phyloP scores from a whole-genome alignment of 1,284 basidiomycete species.

The Albatrellus sp. region DNA sequence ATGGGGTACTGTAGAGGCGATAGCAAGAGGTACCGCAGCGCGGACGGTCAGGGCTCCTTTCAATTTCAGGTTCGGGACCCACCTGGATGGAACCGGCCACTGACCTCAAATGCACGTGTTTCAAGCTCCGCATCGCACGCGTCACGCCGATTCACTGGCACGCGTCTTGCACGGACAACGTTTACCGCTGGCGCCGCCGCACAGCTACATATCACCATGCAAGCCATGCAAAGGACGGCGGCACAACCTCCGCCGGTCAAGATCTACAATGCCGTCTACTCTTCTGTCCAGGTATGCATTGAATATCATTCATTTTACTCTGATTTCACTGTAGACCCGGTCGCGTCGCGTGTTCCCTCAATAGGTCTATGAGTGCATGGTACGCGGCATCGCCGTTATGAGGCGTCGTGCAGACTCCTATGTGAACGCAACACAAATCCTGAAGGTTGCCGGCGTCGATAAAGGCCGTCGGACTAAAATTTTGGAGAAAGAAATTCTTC shows the following conservation, averaged over 20 bases:
- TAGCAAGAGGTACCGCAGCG: no score
- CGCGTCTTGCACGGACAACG: background rate
- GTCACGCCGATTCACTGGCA: slow-evolving; percentile 7
- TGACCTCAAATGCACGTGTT: background rate
- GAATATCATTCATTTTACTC: slow-evolving; percentile 14
- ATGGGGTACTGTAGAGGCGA: no score
- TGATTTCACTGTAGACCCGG: slow-evolving; percentile 13
- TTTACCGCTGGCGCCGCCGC: slow-evolving; percentile 3
- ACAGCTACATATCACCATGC: slow-evolving; percentile 6
- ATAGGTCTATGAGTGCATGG: slow-evolving; percentile 94
- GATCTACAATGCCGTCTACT: slow-evolving; percentile 84
- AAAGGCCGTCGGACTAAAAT: slow-evolving; percentile 97
- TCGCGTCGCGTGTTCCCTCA: slow-evolving; percentile 23
- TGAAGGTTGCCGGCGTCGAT: slow-evolving; percentile 97
- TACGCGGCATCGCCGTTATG: slow-evolving; percentile 98
- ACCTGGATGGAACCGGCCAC: no score
- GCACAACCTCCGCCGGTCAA: slow-evolving; percentile 49
- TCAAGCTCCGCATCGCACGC: background rate
- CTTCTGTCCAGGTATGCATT: slow-evolving; percentile 61
- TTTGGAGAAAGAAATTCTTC: slow-evolving; percentile 93
- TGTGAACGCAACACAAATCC: slow-evolving; percentile 97
- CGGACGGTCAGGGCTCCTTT: no score
- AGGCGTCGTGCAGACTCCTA: slow-evolving; percentile 87
- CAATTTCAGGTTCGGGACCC: no score
- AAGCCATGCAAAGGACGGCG: slow-evolving; percentile 21